Evolutionary conservation across 345 rosid genomes (phyloP).

Genomic region (Aegle marmelos): DNA sequence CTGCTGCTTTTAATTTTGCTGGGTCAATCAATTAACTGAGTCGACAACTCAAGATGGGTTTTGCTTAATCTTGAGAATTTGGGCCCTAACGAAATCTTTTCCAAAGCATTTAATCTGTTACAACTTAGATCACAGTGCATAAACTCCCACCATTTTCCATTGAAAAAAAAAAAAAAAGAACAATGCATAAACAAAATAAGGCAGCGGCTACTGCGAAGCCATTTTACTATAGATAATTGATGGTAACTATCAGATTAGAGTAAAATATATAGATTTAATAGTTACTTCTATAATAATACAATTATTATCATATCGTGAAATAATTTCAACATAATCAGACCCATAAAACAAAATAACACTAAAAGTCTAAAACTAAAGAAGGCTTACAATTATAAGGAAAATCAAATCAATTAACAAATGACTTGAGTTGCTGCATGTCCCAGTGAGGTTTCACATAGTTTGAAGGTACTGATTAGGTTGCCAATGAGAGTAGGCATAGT

Average conservation of each 20-base stretch:
- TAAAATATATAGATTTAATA: no score
- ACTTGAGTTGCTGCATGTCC: neutral
- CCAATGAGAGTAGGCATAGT: neutral
- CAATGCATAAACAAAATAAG: no score
- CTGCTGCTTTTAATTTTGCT: neutral
- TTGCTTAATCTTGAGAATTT: neutral
- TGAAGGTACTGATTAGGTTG: neutral
- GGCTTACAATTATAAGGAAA: neutral
- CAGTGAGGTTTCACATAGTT: neutral
- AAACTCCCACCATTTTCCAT: no score
- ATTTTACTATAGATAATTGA: accelerated
- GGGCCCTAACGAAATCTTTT: neutral
- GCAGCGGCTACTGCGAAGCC: accelerated
- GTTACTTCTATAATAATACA: no score
- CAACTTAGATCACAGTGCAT: accelerated
- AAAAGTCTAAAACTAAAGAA: no score
- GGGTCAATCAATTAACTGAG: neutral
- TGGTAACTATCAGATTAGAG: no score
- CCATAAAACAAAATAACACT: no score
- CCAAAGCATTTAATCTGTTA: no score
- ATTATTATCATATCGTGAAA: accelerated
- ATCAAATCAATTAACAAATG: neutral
- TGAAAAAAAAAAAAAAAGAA: no score
- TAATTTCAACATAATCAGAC: no score
- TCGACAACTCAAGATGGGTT: neutral